phyloP scores from a whole-genome alignment of 352 stramenopile genomes.

The Phytopythium litorale region DNA sequence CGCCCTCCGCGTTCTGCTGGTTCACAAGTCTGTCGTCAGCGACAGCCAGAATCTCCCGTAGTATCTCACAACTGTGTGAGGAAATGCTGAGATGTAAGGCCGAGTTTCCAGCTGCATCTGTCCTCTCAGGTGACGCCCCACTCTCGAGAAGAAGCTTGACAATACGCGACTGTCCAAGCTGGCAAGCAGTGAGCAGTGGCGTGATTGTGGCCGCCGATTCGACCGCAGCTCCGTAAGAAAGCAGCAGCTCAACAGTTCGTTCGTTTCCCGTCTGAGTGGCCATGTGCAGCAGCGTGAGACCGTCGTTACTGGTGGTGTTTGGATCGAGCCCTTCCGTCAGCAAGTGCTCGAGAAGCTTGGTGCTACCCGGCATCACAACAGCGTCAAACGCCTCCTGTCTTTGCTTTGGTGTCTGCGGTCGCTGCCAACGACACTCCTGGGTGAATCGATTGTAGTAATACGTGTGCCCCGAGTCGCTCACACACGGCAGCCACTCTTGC shows the following conservation, averaged over 20 bases:
- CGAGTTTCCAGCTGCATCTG: constrained; percentile 83
- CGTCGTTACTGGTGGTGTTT: constrained; percentile 26
- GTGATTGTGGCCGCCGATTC: constrained; percentile 24
- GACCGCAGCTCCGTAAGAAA: constrained; percentile 46
- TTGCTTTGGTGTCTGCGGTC: constrained; percentile 13
- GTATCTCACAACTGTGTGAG: constrained; percentile 76
- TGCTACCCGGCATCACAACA: constrained; percentile 22
- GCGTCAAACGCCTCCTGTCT: constrained; percentile 9
- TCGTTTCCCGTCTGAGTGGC: constrained; percentile 49
- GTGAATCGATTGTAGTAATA: constrained; percentile 76
- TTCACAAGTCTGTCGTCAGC: constrained; percentile 66
- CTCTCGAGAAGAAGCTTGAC: constrained; percentile 43
- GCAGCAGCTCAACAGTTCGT: constrained; percentile 25
- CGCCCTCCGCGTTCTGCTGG: constrained; percentile 80
- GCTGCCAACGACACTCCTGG: constrained; percentile 58
- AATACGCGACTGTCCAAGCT: constrained; percentile 32
- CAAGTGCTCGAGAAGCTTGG: constrained; percentile 27
- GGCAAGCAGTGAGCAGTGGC: constrained; percentile 45
- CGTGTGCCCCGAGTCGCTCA: constrained; percentile 43
- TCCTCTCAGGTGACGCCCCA: constrained; percentile 58
- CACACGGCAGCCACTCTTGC: constrained; percentile 34
- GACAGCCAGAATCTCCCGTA: constrained; percentile 72
- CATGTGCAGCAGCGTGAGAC: constrained; percentile 43
- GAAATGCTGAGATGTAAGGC: constrained; percentile 77
- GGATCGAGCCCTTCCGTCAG: constrained; percentile 31